phyloP scores from a whole-genome alignment of 1,284 basidiomycete genomes.

The Pascua guehoae region DNA sequence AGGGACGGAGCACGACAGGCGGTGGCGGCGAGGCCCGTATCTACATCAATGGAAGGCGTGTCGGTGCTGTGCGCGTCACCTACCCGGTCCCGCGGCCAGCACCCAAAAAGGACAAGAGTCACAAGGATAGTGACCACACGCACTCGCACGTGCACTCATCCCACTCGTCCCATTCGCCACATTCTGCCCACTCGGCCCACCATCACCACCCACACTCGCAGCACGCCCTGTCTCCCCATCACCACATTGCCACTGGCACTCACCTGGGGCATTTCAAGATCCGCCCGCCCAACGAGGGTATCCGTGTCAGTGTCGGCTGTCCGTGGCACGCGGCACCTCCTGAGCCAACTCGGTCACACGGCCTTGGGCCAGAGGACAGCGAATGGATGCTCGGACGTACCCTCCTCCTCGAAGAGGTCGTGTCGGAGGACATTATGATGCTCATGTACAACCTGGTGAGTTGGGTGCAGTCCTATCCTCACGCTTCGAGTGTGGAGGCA shows the following conservation, averaged over 20 bases:
- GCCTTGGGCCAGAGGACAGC: slow-evolving; percentile 38
- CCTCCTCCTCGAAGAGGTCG: slow-evolving; percentile 42
- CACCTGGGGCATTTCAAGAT: slow-evolving; percentile 4
- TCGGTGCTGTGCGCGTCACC: slow-evolving; percentile 35
- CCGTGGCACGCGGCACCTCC: neutral
- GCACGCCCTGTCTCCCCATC: slow-evolving; percentile 3
- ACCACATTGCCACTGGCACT: neutral
- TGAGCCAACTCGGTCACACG: neutral
- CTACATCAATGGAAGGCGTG: slow-evolving; percentile 40
- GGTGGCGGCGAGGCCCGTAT: slow-evolving; percentile 36
- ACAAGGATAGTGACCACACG: too few species aligned
- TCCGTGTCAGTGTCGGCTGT: slow-evolving; percentile 11
- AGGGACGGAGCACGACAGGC: slow-evolving; percentile 14
- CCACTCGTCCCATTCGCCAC: too few species aligned
- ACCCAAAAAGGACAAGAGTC: neutral
- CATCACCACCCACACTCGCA: neutral
- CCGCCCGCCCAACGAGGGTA: slow-evolving; percentile 7
- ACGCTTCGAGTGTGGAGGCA: too few species aligned
- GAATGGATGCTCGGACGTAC: slow-evolving; percentile 44
- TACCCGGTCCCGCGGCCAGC: slow-evolving; percentile 30
- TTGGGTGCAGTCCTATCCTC: neutral
- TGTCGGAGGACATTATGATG: slow-evolving; percentile 44
- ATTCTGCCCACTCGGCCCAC: neutral
- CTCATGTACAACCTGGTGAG: slow-evolving; percentile 46
- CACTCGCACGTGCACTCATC: too few species aligned